phyloP scores from a whole-genome alignment of 2,329 filamentous ascomycete genomes.

The Colletotrichum abscissum region DNA sequence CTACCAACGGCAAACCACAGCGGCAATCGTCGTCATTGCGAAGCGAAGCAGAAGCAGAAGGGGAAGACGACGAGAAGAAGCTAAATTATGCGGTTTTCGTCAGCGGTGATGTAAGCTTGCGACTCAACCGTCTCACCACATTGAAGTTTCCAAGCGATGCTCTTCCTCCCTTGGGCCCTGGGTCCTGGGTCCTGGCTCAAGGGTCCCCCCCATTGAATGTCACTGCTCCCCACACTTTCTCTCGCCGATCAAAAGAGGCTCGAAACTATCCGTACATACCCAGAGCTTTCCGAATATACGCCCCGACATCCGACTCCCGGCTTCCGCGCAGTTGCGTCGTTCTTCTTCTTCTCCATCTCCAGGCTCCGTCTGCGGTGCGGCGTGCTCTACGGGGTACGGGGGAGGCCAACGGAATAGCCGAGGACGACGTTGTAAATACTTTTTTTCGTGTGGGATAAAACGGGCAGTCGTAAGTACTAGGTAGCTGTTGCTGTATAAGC shows the following conservation, averaged over 20 bases:
- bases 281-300: neutral
- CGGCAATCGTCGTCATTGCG: neutral
- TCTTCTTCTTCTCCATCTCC: neutral
- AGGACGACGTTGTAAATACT: neutral
- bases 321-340: conserved; percentile 12
- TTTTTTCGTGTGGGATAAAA: neutral
- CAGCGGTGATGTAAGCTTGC: neutral
- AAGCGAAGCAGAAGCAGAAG: neutral
- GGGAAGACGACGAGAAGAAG: neutral
- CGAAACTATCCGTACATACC: neutral
- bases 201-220: neutral
- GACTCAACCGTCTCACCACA: too few relatives aligned
- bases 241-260: neutral
- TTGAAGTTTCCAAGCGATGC: too few relatives aligned
- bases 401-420: neutral
- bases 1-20: neutral
- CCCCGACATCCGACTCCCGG: conserved; percentile 21
- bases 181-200: neutral
- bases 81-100: neutral
- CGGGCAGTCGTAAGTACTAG: neutral
- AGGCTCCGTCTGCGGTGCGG: neutral
- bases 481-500: neutral
- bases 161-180: neutral
- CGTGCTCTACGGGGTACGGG: neutral
- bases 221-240: neutral